Percentiles rank a stretch among this genome's conserved stretches.
Evolutionary conservation across 306 rosid species (phyloP).

Genomic region (Lotus japonicus): DNA sequence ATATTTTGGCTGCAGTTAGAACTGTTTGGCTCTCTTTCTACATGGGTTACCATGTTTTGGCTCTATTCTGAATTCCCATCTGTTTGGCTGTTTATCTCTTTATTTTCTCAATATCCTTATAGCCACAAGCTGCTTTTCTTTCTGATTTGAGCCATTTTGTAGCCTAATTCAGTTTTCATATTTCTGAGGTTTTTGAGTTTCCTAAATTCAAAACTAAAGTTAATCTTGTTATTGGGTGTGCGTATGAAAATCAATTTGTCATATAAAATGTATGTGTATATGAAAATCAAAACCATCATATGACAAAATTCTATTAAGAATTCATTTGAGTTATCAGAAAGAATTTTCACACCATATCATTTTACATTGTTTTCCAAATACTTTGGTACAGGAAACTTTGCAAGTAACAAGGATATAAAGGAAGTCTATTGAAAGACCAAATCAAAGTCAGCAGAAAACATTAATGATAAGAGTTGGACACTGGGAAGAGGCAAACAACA

Average conservation of each 20-base stretch:
- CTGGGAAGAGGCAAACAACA: too few relatives aligned
- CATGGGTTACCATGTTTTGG: background rate
- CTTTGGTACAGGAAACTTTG: too few relatives aligned
- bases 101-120: background rate
- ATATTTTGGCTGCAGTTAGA: background rate
- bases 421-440: too few relatives aligned
- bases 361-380: too few relatives aligned
- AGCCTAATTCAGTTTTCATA: background rate
- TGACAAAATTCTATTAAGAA: too few relatives aligned
- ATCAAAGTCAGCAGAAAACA: too few relatives aligned
- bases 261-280: too few relatives aligned
- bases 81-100: background rate
- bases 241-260: background rate
- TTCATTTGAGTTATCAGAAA: too few relatives aligned
- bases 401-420: too few relatives aligned
- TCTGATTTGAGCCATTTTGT: background rate
- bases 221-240: background rate
- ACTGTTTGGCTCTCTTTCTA: background rate
- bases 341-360: too few relatives aligned
- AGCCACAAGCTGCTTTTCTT: background rate
- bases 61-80: background rate
- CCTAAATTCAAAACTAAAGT: background rate
- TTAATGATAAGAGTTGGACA: too few relatives aligned
- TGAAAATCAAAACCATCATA: too few relatives aligned
- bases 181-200: background rate